phyloP scores from a whole-genome alignment of 2,329 filamentous ascomycete genomes.

The Trichoderma sp. region DNA sequence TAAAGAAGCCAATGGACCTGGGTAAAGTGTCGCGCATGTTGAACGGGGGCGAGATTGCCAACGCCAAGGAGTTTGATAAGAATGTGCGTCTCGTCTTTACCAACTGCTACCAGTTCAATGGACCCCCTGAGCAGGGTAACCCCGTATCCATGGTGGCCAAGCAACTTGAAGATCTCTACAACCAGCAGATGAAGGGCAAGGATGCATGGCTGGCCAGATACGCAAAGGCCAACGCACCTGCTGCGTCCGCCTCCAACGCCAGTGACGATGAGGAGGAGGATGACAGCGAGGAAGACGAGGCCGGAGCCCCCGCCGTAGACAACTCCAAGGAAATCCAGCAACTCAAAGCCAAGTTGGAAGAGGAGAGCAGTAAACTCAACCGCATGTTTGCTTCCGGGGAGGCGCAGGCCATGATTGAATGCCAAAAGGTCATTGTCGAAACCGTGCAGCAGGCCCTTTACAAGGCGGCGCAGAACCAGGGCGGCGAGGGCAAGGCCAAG shows the following conservation, averaged over 20 bases:
- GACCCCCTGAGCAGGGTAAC: slow-evolving; percentile 58
- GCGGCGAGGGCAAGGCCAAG: slow-evolving; percentile 49
- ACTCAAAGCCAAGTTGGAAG: slow-evolving; percentile 53
- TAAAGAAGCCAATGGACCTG: slow-evolving; percentile 97
- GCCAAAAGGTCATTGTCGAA: slow-evolving; percentile 63
- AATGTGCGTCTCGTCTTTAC: slow-evolving; percentile 81
- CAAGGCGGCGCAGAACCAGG: slow-evolving; percentile 67
- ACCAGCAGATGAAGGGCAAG: slow-evolving; percentile 75
- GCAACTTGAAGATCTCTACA: slow-evolving; percentile 73
- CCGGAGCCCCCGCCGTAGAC: slow-evolving; percentile 46
- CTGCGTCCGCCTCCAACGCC: slow-evolving; percentile 63
- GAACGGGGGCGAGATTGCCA: slow-evolving; percentile 75
- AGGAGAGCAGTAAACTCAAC: slow-evolving; percentile 61
- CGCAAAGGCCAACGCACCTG: slow-evolving; percentile 56
- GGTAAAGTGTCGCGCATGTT: slow-evolving; percentile 79
- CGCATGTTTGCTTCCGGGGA: slow-evolving; percentile 51
- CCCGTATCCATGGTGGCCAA: slow-evolving; percentile 72
- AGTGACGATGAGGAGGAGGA: slow-evolving; percentile 74
- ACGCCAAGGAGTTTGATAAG: slow-evolving; percentile 79
- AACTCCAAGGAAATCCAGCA: slow-evolving; percentile 51
- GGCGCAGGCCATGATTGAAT: slow-evolving; percentile 54
- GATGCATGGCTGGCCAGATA: slow-evolving; percentile 78
- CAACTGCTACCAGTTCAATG: slow-evolving; percentile 93
- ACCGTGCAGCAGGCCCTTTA: slow-evolving; percentile 72
- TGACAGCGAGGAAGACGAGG: slow-evolving; percentile 59